Conservation (phyloP, 2,329 filamentous ascomycete genomes). For the Penicillium griseofulvum region DNA sequence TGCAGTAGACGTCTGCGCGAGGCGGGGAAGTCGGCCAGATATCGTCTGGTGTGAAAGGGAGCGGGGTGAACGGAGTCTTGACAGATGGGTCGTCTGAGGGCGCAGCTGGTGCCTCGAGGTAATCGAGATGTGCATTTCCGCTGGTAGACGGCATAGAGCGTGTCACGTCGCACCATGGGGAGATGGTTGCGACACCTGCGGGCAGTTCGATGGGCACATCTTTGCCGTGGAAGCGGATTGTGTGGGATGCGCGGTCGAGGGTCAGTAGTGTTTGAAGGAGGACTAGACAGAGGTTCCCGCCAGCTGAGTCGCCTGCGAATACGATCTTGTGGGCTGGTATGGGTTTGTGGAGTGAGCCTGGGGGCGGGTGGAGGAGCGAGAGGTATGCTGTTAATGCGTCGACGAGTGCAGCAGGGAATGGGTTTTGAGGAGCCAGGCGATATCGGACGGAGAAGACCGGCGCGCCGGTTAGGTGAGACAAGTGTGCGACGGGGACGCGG, state of each 20-base stretch:
- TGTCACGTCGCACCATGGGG: constrained; percentile 45
- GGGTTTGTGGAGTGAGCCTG: constrained; percentile 42
- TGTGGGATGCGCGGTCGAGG: constrained; percentile 34
- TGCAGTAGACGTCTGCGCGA: constrained; percentile 43
- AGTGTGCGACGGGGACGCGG: constrained; percentile 36
- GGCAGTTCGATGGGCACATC: constrained; percentile 42
- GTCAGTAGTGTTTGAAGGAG: constrained; percentile 46
- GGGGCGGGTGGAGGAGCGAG: constrained; percentile 46
- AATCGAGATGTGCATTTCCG: constrained; percentile 42
- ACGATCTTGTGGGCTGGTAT: constrained; percentile 46
- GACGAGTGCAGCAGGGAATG: constrained; percentile 48
- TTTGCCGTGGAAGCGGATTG: constrained; percentile 42
- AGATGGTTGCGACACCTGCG: constrained; percentile 39
- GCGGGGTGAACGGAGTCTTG: constrained; percentile 22
- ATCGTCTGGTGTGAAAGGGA: constrained; percentile 34
- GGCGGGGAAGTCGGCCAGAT: constrained; percentile 44
- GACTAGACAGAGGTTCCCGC: constrained; percentile 43
- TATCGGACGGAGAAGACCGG: constrained; percentile 47
- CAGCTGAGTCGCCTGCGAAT: constrained; percentile 48
- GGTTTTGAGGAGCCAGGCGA: constrained; percentile 48
- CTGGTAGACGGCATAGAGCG: constrained; percentile 43
- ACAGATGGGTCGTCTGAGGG: constrained; percentile 14
- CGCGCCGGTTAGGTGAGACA: constrained; percentile 42
- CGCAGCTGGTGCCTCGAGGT: constrained; percentile 33
- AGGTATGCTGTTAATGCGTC: constrained; percentile 50